Base-by-base conservation (phyloP, 371 early-diverging fungal species). In the Chytridiales sp. region DNA sequence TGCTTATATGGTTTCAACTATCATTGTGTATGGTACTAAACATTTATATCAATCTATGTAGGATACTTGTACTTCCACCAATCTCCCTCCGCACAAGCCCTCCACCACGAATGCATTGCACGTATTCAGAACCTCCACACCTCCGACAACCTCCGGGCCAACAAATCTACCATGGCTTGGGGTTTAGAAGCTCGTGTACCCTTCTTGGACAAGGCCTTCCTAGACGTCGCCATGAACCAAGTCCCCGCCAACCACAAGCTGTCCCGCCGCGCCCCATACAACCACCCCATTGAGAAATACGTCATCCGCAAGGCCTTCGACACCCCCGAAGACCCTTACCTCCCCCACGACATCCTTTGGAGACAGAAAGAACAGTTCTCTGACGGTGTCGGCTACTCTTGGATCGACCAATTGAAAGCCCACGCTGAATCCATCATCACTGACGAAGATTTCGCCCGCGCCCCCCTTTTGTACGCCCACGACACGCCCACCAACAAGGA, bases 121-220 rank as follows among this genome's bases (percentile, higher is more conserved):
- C 88, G 97, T 59, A 92, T 95, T 68, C 89, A 92, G 81, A 91
- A 92, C 82, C 81, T 97, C 57, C 95, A 97, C 73, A 92, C 91
- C 27, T 81, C 93, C 63, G 97, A 97, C 74, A 90, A 91, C 75
- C 79, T 97, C 43, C 90, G 97, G 61, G 97, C 97, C 74, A 95
- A 97, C 87, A 95, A 97, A 77, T 87, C 92, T 2, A 97, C 97
- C 35, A 95, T 97, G 95, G 97, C 97, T 1, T 95, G 95, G 95
- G 97, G 97, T 57, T 86, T 97, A 27, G 97, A 97, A 68, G 94
- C 94, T 13, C 91, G 97, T 65, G 97, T 97, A 27, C 97, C 97
- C 36, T 97, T 97, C 87, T 75, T 95, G 38, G 95, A 95, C 79
- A 83, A 81, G 74, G 81, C 75, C 29, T 93, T 95, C 73, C 67